phyloP scores from a whole-genome alignment of 345 rosid species.

The Eucalyptus globulus region DNA sequence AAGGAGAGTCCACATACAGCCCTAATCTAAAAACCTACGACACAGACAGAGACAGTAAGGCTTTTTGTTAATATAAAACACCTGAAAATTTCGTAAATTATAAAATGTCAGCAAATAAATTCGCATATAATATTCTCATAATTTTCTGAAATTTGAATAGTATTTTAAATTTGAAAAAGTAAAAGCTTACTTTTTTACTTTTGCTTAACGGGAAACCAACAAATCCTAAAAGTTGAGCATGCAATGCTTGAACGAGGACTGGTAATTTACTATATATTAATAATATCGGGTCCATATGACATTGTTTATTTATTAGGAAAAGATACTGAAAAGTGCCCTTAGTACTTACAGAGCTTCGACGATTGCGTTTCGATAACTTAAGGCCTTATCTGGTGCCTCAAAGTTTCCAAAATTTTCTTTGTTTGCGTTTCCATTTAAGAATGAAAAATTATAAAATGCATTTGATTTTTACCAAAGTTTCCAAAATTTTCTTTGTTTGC shows the following conservation, averaged over 20 bases:
- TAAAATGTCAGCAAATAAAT: too few species aligned
- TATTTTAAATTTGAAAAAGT: too few species aligned
- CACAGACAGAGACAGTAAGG: background rate
- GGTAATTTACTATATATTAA: background rate
- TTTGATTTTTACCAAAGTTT: background rate
- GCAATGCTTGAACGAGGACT: background rate
- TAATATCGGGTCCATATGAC: background rate
- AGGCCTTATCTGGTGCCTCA: background rate
- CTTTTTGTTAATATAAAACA: background rate
- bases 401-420: background rate
- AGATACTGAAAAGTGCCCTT: background rate
- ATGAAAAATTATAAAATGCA: too few species aligned
- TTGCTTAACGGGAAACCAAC: background rate
- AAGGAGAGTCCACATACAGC: background rate
- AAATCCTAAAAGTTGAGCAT: fast-evolving
- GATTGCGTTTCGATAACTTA: too few species aligned
- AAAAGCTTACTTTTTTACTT: too few species aligned
- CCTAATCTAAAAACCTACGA: too few species aligned
- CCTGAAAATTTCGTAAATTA: background rate
- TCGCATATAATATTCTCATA: background rate
- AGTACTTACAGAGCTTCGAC: background rate
- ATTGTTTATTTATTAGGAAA: too few species aligned
- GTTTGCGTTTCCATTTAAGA: too few species aligned
- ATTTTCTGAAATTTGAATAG: background rate
- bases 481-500: background rate